Evolutionary conservation across 2,329 filamentous ascomycete genomes (phyloP).

Genomic region (Colletotrichum costaricense): DNA sequence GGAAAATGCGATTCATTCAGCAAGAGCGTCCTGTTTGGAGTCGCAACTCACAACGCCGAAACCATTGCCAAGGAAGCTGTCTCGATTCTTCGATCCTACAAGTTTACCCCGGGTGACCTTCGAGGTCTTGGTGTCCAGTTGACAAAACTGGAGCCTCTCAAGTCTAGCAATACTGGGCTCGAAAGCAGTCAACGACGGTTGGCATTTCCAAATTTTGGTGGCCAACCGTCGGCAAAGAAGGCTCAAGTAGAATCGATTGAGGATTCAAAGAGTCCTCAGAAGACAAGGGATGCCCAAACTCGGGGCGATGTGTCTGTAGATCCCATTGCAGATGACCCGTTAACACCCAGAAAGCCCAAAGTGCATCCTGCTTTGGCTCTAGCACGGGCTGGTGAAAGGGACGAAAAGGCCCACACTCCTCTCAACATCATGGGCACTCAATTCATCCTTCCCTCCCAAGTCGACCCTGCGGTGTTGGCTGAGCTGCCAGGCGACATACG

Average conservation of each 20-base stretch:
- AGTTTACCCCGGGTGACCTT: slow-evolving; percentile 91
- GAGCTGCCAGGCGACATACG: slow-evolving; percentile 88
- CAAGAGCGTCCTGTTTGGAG: slow-evolving; percentile 84
- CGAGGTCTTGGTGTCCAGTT: slow-evolving; percentile 92
- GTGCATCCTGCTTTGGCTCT: slow-evolving; percentile 66
- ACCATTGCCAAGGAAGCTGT: slow-evolving; percentile 84
- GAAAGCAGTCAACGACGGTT: slow-evolving; percentile 85
- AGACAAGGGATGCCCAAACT: slow-evolving; percentile 43
- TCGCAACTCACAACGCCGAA: slow-evolving; percentile 82
- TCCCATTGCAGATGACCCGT: slow-evolving; percentile 65
- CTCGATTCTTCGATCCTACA: slow-evolving; percentile 83
- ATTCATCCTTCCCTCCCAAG: slow-evolving; percentile 87
- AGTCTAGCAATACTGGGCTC: slow-evolving; percentile 61
- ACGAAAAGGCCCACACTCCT: slow-evolving; percentile 71
- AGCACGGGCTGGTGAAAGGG: slow-evolving; percentile 58
- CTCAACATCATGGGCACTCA: slow-evolving; percentile 89
- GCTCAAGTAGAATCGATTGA: slow-evolving; percentile 62
- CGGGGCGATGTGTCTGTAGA: slow-evolving; percentile 52
- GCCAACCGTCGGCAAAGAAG: slow-evolving; percentile 53
- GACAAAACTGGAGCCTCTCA: slow-evolving; percentile 89
- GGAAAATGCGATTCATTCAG: slow-evolving; percentile 96
- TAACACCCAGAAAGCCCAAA: slow-evolving; percentile 64
- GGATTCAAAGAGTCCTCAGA: slow-evolving; percentile 51
- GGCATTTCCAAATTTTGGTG: slow-evolving; percentile 71
- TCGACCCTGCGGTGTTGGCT: slow-evolving; percentile 83